Evolutionary conservation across 768 basidiomycete genomes (phyloP), one percentile per base, ranked within the genome.

Genomic region (Lentinula raphanica): DNA sequence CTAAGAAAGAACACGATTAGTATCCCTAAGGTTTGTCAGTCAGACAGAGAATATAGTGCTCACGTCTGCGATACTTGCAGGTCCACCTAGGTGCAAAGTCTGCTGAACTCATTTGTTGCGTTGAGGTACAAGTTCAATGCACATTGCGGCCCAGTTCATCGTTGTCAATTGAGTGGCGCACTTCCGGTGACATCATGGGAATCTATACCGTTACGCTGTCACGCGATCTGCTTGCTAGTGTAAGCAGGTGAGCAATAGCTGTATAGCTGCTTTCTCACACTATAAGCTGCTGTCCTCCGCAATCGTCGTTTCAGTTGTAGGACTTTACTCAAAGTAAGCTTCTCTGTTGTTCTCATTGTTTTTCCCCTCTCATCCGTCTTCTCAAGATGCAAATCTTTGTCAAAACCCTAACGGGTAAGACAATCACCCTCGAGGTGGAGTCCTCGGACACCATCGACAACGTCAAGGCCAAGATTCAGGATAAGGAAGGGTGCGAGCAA

Each of bases 351-450:
- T 49, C 21, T 45, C n/a, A 6, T 35, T 17, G 7, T 31, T 44
- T 36, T 5, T 36, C 38, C 28, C 28, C 46, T 35, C 19, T 49
- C 19, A 48, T 7, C 40, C 17, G n/a, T 39, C 36, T n/a, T 39
- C 44, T n/a, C 19, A 29, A 60, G 59, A 60, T 60, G 59, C 59
- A 60, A 51, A 60, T 60, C 36, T 60, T 60, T 27, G 59, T 60
- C 76, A 88, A 83, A 77, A 94, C 92, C 80, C 90, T 94, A 65
- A 95, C 92, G 72, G 90, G 90, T 62, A 92, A 95, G 88, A 95
- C 93, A 63, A 97, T 97, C 86, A 95, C 94, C 81, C 90, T 96
- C 61, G 94, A 97, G 87, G 93, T 95, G 74, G 93, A 94, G 83
- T 92, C 92, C 69, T 91, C 89, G 61, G 92, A 95, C 80, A 94